Percentiles rank a stretch among this genome's conserved stretches.
phyloP scores from a whole-genome alignment of 139 green algal genomes.

The Chlamydomonas sphaeroides region DNA sequence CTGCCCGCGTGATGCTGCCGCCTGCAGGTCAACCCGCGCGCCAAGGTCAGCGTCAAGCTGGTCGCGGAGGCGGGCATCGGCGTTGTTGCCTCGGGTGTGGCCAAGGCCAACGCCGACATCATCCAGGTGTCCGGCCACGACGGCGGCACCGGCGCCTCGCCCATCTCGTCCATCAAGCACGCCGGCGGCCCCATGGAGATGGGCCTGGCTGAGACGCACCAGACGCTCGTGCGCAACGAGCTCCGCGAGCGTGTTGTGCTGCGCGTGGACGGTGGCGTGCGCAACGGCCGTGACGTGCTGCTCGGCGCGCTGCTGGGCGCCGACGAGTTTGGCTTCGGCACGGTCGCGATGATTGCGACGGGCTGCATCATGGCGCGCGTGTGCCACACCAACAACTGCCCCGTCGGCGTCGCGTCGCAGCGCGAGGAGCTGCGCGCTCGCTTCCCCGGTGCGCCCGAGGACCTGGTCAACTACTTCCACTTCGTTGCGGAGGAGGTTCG shows the following conservation, averaged over 20 bases:
- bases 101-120: constrained; percentile 99
- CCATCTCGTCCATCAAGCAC: constrained; percentile 99
- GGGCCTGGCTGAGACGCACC: constrained; percentile 89
- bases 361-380: constrained; percentile 99
- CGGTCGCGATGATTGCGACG: constrained; percentile 97
- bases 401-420: constrained; percentile 96
- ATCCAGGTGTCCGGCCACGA: constrained; percentile 98
- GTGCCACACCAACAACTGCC: constrained; percentile 99
- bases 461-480: constrained; percentile 99
- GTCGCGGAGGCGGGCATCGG: constrained; percentile 98
- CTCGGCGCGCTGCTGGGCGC: constrained; percentile 90
- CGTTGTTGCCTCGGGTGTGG: constrained; percentile 95
- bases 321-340: constrained; percentile 98
- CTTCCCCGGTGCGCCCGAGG: constrained; percentile 93
- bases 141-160: constrained; percentile 96
- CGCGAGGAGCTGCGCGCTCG: constrained; percentile 96
- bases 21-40: constrained; percentile 78
- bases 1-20: background rate
- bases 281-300: constrained; percentile 92
- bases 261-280: constrained; percentile 94
- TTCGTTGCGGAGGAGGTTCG: constrained; percentile 94
- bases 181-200: constrained; percentile 97
- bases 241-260: constrained; percentile 95
- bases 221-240: constrained; percentile 89
- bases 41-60: constrained; percentile 98